Conservation (phyloP, 2,329 filamentous ascomycete species). For the Alternaria gansuensis region DNA sequence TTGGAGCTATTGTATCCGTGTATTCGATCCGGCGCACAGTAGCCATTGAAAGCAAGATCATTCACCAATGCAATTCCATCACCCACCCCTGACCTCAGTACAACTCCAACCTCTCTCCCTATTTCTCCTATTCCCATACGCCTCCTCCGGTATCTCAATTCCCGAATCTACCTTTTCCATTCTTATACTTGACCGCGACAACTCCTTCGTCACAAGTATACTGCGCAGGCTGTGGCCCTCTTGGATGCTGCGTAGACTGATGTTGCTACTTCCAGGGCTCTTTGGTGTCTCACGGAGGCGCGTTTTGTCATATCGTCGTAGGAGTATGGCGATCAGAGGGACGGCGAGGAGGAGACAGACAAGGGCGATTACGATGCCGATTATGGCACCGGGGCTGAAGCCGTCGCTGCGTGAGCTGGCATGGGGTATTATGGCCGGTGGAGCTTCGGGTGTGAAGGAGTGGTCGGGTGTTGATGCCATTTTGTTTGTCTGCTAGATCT, state of each 20-base stretch:
- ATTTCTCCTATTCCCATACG: slow-evolving; percentile 17
- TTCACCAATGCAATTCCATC: slow-evolving; percentile 12
- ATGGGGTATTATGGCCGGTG: slow-evolving; percentile 15
- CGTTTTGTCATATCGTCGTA: slow-evolving; percentile 34
- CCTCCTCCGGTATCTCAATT: slow-evolving; percentile 22
- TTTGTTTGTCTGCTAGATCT: not conserved
- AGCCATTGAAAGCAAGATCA: not conserved
- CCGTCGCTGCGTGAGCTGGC: slow-evolving; percentile 20
- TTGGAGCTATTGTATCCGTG: not conserved
- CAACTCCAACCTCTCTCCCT: slow-evolving; percentile 31
- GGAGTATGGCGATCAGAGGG: slow-evolving; percentile 31
- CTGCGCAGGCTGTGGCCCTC: slow-evolving; percentile 35
- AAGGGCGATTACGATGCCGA: slow-evolving; percentile 36
- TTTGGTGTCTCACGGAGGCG: slow-evolving; percentile 31
- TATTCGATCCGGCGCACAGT: not conserved
- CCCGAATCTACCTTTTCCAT: slow-evolving; percentile 24
- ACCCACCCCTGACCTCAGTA: slow-evolving; percentile 29
- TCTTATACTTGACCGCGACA: slow-evolving; percentile 33
- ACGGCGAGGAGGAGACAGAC: slow-evolving; percentile 30
- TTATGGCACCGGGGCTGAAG: slow-evolving; percentile 33
- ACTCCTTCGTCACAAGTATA: slow-evolving; percentile 36
- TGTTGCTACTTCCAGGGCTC: slow-evolving; percentile 12
- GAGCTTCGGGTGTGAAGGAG: slow-evolving; percentile 23
- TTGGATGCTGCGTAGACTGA: slow-evolving; percentile 23
- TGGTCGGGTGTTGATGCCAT: slow-evolving; percentile 10